Percentiles rank a stretch among this genome's conserved stretches.
These are phyloP conservation scores for Amanita rubescens DNA, from an alignment of 768 basidiomycete species.

Conservation along the genomic window DNA sequence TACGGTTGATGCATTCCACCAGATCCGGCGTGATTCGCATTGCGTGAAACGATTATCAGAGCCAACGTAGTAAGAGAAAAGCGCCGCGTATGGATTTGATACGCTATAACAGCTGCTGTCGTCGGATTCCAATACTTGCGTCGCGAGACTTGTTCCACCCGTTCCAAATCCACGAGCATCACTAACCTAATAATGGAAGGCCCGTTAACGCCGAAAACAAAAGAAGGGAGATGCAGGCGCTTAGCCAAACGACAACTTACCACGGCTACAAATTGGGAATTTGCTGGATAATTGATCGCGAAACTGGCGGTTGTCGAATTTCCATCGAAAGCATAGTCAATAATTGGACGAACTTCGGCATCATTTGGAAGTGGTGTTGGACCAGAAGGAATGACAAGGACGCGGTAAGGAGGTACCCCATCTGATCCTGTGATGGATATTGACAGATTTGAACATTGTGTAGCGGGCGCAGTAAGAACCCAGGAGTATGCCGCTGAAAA, in stretches of 20 bases:
- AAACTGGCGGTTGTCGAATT: constrained; percentile 37
- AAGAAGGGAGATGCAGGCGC: too few relatives aligned
- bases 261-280: constrained; percentile 62
- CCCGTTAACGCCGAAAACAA: neutral
- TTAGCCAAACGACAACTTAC: neutral
- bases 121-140: constrained; percentile 40
- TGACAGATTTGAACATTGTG: constrained; percentile 61
- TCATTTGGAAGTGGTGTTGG: constrained; percentile 51
- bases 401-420: constrained; percentile 58
- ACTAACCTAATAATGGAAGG: constrained; percentile 21
- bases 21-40: constrained; percentile 54
- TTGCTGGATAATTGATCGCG: constrained; percentile 53
- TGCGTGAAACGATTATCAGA: constrained; percentile 60
- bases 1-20: constrained; percentile 45
- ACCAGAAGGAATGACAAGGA: constrained; percentile 63
- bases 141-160: constrained; percentile 67
- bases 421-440: constrained; percentile 45
- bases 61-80: constrained; percentile 52
- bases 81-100: constrained; percentile 38
- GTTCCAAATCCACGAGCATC: constrained; percentile 45
- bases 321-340: constrained; percentile 45
- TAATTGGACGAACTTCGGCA: constrained; percentile 54
- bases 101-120: constrained; percentile 57
- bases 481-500: constrained; percentile 35
- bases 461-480: constrained; percentile 38